Evolutionary conservation across 768 basidiomycete genomes (phyloP), one percentile per base, ranked within the genome.

Genomic region (Podaxis mareebaensis): DNA sequence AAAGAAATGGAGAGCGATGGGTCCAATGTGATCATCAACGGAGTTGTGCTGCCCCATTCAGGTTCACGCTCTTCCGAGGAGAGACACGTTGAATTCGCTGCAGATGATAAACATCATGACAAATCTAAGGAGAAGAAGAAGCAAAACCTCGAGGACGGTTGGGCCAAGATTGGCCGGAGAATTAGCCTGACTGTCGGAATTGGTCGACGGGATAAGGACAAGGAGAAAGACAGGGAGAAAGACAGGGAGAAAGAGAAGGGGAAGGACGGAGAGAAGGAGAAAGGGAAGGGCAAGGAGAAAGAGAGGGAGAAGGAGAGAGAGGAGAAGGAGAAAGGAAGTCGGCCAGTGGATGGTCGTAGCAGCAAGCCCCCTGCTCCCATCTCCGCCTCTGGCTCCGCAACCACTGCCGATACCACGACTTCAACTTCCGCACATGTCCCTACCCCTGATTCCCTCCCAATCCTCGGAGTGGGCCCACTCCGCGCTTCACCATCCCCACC

Each of bases 161-260:
- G 89, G 89, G 77, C 81, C n/a, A 88, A 85, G 70, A 67, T 91
- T 44, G 82, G 89, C 12, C 77, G 86, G 67, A 77, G 89, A 64
- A 81, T 91, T 60, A 89, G 86, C 67, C 74, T 86, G 65, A 79
- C 81, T 4, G 82, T 90, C 60, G 81, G 83, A 28, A 72, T 86
- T 73, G 71, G 67, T 55, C 67, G 70, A 69, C 70, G 69, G 66
- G 67, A 74, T 26, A 61, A 60, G 28, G 58, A 59, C 8, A 68
- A 61, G 49, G 66, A 67, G 20, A 76, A 75, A 69, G 73, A 72
- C 36, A 80, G 77, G 55, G 74, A 74, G 30, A 77, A 74, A 52
- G 76, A 70, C 15, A 82, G 77, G 72, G 74, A 71, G 48, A 77
- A 74, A 64, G 72, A 77, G 40, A 70, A 74, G 8, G 33, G 33